Evolutionary conservation across 257 asterid genomes (phyloP).

Genomic region (Penstemon barbatus): DNA sequence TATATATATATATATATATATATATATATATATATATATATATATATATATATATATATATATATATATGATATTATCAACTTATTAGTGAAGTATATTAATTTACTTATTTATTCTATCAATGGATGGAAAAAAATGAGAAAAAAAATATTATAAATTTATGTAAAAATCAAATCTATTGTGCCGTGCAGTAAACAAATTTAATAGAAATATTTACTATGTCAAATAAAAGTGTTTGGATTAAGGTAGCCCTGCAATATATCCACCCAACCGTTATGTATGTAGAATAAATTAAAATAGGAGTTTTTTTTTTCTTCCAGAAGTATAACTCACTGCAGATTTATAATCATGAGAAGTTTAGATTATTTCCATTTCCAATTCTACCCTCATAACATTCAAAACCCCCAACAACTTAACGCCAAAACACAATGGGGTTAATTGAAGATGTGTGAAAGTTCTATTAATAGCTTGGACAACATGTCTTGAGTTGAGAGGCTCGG

Average conservation of each 20-base stretch:
- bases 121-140: too few species aligned
- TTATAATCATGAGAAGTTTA: neutral
- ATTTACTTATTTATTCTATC: too few species aligned
- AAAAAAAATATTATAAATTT: too few species aligned
- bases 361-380: neutral
- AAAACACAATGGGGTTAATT: conserved; percentile 8
- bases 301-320: too few species aligned
- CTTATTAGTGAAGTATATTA: too few species aligned
- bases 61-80: too few species aligned
- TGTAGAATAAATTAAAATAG: neutral
- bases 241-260: conserved; percentile 1
- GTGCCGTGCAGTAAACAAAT: neutral
- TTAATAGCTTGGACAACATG: conserved; percentile 78
- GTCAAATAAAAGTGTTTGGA: too few species aligned
- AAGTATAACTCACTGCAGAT: neutral
- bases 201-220: too few species aligned
- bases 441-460: conserved; percentile 13
- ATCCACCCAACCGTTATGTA: conserved; percentile 13
- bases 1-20: too few species aligned
- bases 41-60: too few species aligned
- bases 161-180: too few species aligned
- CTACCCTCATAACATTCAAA: conserved; percentile 21
- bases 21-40: too few species aligned
- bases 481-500: conserved; percentile 40
- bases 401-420: neutral